Evolutionary conservation across 441 rosid species (phyloP), one percentile per base, ranked within the genome.

Genomic region (Syzygium malaccense): DNA sequence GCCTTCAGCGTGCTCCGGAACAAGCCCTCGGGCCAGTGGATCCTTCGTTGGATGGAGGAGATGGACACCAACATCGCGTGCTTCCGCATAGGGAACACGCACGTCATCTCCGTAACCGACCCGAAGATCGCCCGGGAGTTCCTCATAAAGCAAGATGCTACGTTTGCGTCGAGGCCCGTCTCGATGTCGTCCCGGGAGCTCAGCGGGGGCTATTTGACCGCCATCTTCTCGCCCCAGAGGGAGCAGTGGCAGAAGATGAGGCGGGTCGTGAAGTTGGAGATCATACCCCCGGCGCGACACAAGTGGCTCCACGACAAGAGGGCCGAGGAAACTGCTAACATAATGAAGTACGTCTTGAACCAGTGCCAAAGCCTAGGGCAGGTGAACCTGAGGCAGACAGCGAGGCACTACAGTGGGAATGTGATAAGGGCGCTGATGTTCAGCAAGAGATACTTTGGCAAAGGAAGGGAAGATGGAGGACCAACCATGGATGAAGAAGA

Each of bases 191-290:
- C 68, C 0, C 5, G 0, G 0, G 33, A 33, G 0, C 14, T n/a
- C 33, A 62, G 19, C 7, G 68, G 68, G 0, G 0, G 0, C 33
- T 62, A 62, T 33, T 0, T 14, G 68, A 62, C 68, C 0, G 19
- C 19, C 0, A 19, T 62, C 33, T 6, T n/a, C 18, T 62, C 68
- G 0, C 68, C 68, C 33, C 14, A n/a, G 1, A 10, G 33, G 19
- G 10, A 62, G 68, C 19, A 62, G 19, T n/a, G 68, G n/a, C n/a
- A n/a, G 68, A 62, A 62, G 68, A 62, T 62, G 33, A 7, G 33
- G 68, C 33, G 0, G 0, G 68, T 62, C 68, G 0, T n/a, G 0
- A 62, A 19, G 0, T 14, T 10, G 0, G 68, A 62, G 68, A 62
- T 62, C 0, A 62, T 62, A n/a, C n/a, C 33, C 68, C 68, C 33